Conservation (phyloP, 2,329 filamentous ascomycete species). For the Chaetothyriales sp. region DNA sequence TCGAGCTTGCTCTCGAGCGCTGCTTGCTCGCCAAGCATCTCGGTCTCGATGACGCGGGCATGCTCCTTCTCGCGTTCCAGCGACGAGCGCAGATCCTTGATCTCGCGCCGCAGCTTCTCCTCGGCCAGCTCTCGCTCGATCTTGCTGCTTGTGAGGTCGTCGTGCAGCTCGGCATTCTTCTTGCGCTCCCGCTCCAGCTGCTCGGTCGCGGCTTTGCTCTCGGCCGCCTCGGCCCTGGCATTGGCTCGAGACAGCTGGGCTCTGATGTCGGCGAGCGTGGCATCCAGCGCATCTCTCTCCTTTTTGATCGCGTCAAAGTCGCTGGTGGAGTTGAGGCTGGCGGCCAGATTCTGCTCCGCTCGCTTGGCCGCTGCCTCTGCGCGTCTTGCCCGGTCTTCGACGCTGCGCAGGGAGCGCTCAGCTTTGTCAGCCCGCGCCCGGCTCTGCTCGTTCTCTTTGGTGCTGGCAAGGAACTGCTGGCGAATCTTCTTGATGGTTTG, state of each 20-base stretch:
- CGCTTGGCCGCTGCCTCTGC: slow-evolving; percentile 46
- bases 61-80: slow-evolving; percentile 60
- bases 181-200: slow-evolving; percentile 53
- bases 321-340: slow-evolving; percentile 38
- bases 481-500: slow-evolving; percentile 69
- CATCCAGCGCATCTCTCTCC: slow-evolving; percentile 50
- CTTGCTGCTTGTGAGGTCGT: slow-evolving; percentile 50
- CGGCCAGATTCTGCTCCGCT: slow-evolving; percentile 41
- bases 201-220: slow-evolving; percentile 53
- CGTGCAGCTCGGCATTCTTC: slow-evolving; percentile 41
- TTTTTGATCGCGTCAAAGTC: slow-evolving; percentile 49
- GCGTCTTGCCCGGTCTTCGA: slow-evolving; percentile 45
- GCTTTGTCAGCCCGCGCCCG: slow-evolving; percentile 45
- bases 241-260: slow-evolving; percentile 55
- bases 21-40: slow-evolving; percentile 64
- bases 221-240: slow-evolving; percentile 52
- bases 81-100: slow-evolving; percentile 60
- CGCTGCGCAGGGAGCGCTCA: slow-evolving; percentile 39
- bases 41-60: slow-evolving; percentile 53
- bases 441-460: slow-evolving; percentile 36
- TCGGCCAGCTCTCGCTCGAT: slow-evolving; percentile 64
- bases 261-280: slow-evolving; percentile 54
- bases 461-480: slow-evolving; percentile 37
- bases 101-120: slow-evolving; percentile 56
- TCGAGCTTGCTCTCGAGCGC: slow-evolving; percentile 81